Evolutionary conservation across 352 stramenopile genomes (phyloP), one percentile per base, ranked within the genome.

Genomic region (Phytophthora meadii): DNA sequence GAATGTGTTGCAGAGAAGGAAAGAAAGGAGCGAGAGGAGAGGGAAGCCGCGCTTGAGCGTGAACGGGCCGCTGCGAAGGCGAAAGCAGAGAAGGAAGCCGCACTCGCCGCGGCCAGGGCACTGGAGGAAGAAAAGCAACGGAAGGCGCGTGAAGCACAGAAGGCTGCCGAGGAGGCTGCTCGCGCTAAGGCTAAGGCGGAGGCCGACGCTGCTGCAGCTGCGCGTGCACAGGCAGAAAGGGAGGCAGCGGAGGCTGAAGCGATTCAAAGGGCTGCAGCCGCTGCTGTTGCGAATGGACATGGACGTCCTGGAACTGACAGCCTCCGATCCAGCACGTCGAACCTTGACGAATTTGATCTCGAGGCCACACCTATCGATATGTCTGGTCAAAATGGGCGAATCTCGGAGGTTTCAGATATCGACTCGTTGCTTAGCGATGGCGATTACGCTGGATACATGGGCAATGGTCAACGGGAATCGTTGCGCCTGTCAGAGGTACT

Each of bases 401-500:
- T 87, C 19, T 94, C 86, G 0, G 82, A 89, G 50, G 64, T 77
- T 17, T 91, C 83, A 41, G 86, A 92, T 41, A 69, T 94, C 34
- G 82, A 82, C 28, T 88, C 74, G 12, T 52, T 85, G 42, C 71
- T 84, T 41, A 76, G 74, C 44, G 82, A 92, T 19, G 84, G 89
- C 48, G 82, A 76, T 24, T 93, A 86, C 40, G 74, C 84, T 32
- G 85, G 77, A 70, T 78, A 78, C 49, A 78, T 78, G 70, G 66
- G 49, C 8, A 82, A 42, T 41, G 80, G 67, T 45, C 61, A 82
- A 51, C 78, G 82, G 17, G 85, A 93, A 46, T 92, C 85, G 34
- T 51, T 92, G 61, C 82, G 85, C 2, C 73, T 93, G 32, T 92
- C 82, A n/a, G 79, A 92, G 54, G 85, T 93, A 42, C 80, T 93